Evolutionary conservation across 129 eudicot species (phyloP), one percentile per base, ranked within the genome.

Genomic region (Silybum marianum): DNA sequence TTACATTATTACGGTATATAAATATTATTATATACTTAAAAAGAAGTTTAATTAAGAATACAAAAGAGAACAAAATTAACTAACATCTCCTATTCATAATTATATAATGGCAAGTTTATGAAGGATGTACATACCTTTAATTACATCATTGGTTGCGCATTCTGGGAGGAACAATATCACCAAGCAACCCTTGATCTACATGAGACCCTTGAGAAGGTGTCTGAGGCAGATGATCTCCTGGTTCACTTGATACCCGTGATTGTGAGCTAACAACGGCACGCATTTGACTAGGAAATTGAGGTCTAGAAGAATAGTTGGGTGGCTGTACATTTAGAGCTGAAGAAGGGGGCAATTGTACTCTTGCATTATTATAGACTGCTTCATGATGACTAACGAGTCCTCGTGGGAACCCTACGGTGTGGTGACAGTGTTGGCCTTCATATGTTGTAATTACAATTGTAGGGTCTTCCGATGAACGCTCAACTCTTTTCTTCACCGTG

Each of bases 341-440:
- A 44, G 78, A 13, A 83, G 87, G 83, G 71, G 72, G 69, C 28
- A 83, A 71, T 30, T 86, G 89, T n/a, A n/a, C n/a, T 72, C 86
- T 84, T 51, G 84, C 79, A 76, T n/a, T n/a, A n/a, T n/a, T n/a
- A n/a, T 84, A 90, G 42, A 86, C 77, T 19, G 85, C 82, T 73
- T 88, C 89, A 54, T 86, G 88, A 71, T 68, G 36, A 51, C 76
- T 51, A 16, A 87, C 44, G 0, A 86, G 88, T 26, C 79, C 82
- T 62, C 98, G 84, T 10, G 91, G 92, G 76, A 87, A 95, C 83
- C 98, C 98, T 26, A 84, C 80, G 0, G 96, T 84, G 51, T 90
- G 97, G 83, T 95, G 99, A 78, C 90, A 84, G 22, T 95, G 99
- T 46, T 95, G 99, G 30, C 99, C 99, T 88, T 95, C 99, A 44